Evolutionary conservation across 495 filamentous ascomycete genomes (phyloP), one percentile per base, ranked within the genome.

Genomic region (Elaphomyces granulatus): DNA sequence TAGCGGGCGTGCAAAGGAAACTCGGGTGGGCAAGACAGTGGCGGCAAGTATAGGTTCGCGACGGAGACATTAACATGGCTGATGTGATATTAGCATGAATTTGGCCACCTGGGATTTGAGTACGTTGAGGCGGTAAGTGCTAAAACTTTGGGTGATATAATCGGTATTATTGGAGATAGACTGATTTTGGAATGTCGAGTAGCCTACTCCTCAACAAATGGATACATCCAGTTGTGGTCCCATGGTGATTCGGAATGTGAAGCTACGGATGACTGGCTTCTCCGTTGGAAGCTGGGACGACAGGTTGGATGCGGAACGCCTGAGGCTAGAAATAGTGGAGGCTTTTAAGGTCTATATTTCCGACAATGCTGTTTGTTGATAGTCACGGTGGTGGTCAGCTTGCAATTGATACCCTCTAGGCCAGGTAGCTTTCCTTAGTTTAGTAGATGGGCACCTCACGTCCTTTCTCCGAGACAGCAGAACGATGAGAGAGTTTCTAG

Each of bases 231-330:
- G 40, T 43, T 51, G 42, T 49, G 42, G 38, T 19, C 30, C 46
- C 15, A 47, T 43, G 38, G 45, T 44, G 21, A 40, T 51, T 26
- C 41, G 41, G 35, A 48, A 42, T 43, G 42, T 43, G 28, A 48
- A 44, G 46, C 37, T 38, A 43, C 46, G 38, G 45, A 49, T 45
- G 38, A 51, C 39, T 26, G 39, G 46, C 39, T 40, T 51, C 37
- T 38, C 35, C 36, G 39, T 45, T 41, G 39, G 48, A 14, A 36
- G 15, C 34, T 51, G 39, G 49, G 16, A 51, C 30, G 36, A 48
- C 34, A 20, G 42, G 43, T 32, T 48, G 38, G 46, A 46, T 45
- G 28, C 36, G 39, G 46, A 45, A 38, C 33, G 40, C 23, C 8
- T 40, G 15, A 20, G 28, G 36, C 28, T 38, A 20, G 36, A 28